Evolutionary conservation across 2,329 filamentous ascomycete genomes (phyloP), one percentile per base, ranked within the genome.

Genomic region (Elsinoe batatas): DNA sequence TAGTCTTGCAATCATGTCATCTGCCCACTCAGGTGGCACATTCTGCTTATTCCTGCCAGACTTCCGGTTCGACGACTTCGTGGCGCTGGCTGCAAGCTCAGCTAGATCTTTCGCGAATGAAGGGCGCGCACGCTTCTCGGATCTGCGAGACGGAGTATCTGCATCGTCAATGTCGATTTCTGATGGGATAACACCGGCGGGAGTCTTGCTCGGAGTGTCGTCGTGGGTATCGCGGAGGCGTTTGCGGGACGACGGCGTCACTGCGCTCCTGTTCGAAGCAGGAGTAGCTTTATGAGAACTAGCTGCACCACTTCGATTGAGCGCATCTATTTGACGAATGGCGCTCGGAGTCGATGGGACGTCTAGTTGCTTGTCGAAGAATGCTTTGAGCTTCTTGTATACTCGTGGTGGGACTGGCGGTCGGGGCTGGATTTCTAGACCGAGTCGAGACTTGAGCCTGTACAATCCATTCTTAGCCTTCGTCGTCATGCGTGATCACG

Each of bases 311-410:
- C 47, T 51, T 5, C 47, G 53, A 5, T 32, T 46, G 18, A 55
- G 49, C 47, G 42, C 57, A 59, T 51, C 57, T 36, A 40, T 42
- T 42, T 51, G 62, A 58, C 62, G 65, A n/a, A 64, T 64, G 57
- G 71, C 67, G 35, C 66, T 69, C 56, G 69, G 71, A n/a, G 68
- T 64, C 15, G 62, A 59, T 6, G 67, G 65, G 35, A 72, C 65
- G 22, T 57, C 56, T 30, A 97, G 75, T 38, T 84, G 83, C 56
- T 81, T 82, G 62, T 91, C 85, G 58, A 97, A 81, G 67, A 91
- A 90, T 32, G 75, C 75, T 68, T 91, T 93, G 36, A 97, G 76
- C 57, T 88, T 88, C 64, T 87, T 87, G 74, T 97, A 97, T 53
- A 89, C 79, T 56, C 82, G 80, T 1, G 88, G 89, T 46, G 84